A percentile compares a stretch with the other conserved stretches of the same genome.
These are phyloP conservation scores for Harrya chromipes DNA, from an alignment of 768 basidiomycete genomes.

Conservation along the genomic window DNA sequence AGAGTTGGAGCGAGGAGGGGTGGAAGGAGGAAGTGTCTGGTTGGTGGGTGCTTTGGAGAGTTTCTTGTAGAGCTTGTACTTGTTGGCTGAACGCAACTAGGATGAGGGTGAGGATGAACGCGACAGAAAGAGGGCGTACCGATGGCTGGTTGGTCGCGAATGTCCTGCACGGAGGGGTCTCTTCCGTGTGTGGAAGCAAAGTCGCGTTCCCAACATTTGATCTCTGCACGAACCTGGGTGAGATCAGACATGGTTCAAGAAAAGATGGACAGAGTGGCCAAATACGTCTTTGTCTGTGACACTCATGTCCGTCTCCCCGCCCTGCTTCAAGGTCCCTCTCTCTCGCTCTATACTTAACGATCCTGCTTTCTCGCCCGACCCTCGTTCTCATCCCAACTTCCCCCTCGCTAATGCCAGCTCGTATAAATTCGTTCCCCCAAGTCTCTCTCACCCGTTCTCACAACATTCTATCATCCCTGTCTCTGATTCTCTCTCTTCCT, in stretches of 20 bases:
- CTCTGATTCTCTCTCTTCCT: constrained; percentile 2
- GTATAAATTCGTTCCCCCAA: constrained; percentile 13
- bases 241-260: constrained; percentile 16
- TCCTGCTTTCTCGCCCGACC: constrained; percentile 60
- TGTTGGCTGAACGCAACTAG: constrained; percentile 49
- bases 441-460: background rate
- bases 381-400: constrained; percentile 45
- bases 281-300: background rate
- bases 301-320: constrained; percentile 13
- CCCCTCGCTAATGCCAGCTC: constrained; percentile 16
- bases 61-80: constrained; percentile 81
- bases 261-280: background rate
- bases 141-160: constrained; percentile 56
- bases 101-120: constrained; percentile 10
- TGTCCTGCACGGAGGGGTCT: constrained; percentile 68
- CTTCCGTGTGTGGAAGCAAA: constrained; percentile 56
- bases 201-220: constrained; percentile 75
- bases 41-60: constrained; percentile 48
- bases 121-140: constrained; percentile 43
- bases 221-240: constrained; percentile 53
- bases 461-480: background rate
- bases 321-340: constrained; percentile 13
- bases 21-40: constrained; percentile 22
- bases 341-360: constrained; percentile 40
- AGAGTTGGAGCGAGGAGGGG: constrained; percentile 30